These are phyloP conservation scores for Plasmodium blacklocki DNA, from an alignment of 169 alveolate genomes.

Conservation along the genomic window DNA sequence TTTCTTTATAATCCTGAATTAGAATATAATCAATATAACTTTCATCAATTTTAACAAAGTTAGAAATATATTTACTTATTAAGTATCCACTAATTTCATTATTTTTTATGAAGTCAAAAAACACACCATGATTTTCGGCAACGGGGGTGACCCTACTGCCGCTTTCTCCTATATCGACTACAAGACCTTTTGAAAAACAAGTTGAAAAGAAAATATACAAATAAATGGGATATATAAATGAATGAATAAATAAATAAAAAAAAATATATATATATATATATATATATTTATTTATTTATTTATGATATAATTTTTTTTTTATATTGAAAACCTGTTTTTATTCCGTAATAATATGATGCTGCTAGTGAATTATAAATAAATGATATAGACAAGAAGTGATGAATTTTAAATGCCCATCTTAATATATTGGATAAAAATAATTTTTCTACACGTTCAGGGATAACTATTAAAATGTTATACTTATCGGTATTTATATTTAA, in stretches of 20 bases:
- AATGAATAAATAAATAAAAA: background rate
- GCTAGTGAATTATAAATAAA: conserved; percentile 66
- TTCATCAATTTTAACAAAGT: conserved; percentile 67
- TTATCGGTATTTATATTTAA: conserved; percentile 42
- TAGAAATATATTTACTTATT: conserved; percentile 71
- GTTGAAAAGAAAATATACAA: background rate
- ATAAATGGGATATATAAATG: background rate
- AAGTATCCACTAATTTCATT: conserved; percentile 70
- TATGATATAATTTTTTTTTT: too few species aligned
- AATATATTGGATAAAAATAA: conserved; percentile 36
- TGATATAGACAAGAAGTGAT: conserved; percentile 56
- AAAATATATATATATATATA: background rate
- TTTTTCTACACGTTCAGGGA: conserved; percentile 67
- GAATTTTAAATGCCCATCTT: conserved; percentile 66
- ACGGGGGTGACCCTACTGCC: conserved; percentile 67
- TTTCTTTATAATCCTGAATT: conserved; percentile 72
- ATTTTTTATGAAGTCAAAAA: conserved; percentile 27
- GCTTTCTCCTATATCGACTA: conserved; percentile 68
- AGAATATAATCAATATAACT: conserved; percentile 52
- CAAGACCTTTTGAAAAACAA: conserved; percentile 29
- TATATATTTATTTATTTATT: background rate
- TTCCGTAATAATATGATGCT: conserved; percentile 73
- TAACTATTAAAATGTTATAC: conserved; percentile 51
- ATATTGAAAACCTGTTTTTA: conserved; percentile 55
- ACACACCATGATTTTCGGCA: conserved; percentile 70